Evolutionary conservation across 176 grass and related monocot genomes (phyloP).

Genomic region (Zizania latifolia): DNA sequence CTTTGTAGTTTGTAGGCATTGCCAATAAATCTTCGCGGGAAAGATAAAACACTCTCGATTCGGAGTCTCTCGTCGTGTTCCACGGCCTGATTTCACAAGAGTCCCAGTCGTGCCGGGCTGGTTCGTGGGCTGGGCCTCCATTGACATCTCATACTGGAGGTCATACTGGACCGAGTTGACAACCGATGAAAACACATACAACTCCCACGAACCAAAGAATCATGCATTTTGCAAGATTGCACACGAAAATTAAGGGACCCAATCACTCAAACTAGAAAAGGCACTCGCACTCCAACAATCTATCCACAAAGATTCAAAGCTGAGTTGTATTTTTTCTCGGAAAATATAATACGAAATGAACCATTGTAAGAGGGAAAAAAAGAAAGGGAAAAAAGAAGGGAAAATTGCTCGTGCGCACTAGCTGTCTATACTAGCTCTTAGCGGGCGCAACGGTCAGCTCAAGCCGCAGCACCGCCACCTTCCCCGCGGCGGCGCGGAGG

Average conservation of each 20-base stretch:
- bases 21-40: not conserved
- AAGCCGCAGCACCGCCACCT: conserved; percentile 13
- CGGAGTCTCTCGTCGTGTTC: not conserved
- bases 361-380: not conserved
- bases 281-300: not conserved
- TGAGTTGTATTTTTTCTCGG: not conserved
- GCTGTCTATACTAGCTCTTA: not conserved
- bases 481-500: conserved; percentile 2
- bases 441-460: conserved; percentile 19
- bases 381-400: not conserved
- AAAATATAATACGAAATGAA: not conserved
- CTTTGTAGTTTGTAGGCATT: not conserved
- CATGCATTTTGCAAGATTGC: not conserved
- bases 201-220: not conserved
- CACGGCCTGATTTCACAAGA: not conserved
- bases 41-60: not conserved
- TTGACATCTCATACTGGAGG: not conserved
- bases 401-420: not conserved
- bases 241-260: not conserved
- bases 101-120: too few relatives aligned
- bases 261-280: not conserved
- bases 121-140: too few relatives aligned
- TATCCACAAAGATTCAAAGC: not conserved
- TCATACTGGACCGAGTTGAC: not conserved
- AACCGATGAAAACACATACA: not conserved